Percentiles rank a stretch among this genome's conserved stretches.
phyloP scores from a whole-genome alignment of 2,329 filamentous ascomycete genomes.

The Zasmidium angulare region DNA sequence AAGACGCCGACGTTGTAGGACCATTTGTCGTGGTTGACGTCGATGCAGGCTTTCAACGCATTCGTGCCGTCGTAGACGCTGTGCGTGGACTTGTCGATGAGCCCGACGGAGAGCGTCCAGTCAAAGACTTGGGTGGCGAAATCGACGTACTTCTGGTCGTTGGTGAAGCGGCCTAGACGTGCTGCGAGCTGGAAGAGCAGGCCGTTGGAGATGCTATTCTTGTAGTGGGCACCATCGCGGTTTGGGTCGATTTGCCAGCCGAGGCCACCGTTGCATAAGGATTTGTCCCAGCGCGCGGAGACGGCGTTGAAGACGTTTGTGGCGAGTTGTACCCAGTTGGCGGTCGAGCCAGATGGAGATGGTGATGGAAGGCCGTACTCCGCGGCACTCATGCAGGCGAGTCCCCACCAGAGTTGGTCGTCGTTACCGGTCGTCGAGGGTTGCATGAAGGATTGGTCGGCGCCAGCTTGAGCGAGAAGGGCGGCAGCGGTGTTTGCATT shows the following conservation, averaged over 20 bases:
- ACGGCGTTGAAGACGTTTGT: constrained; percentile 80
- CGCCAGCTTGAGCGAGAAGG: constrained; percentile 61
- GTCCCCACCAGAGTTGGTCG: constrained; percentile 73
- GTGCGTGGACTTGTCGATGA: constrained; percentile 56
- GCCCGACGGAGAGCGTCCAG: constrained; percentile 46
- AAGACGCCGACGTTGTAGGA: constrained; percentile 49
- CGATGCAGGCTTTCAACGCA: constrained; percentile 44
- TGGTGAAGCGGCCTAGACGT: constrained; percentile 42
- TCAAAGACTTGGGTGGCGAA: constrained; percentile 54
- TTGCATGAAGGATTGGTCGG: constrained; percentile 58
- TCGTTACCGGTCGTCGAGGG: constrained; percentile 46
- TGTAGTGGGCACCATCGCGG: constrained; percentile 78
- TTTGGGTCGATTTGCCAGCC: constrained; percentile 78
- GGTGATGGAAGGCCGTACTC: constrained; percentile 71
- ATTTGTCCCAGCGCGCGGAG: constrained; percentile 66
- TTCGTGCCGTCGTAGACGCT: constrained; percentile 50
- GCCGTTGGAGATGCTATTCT: constrained; percentile 81
- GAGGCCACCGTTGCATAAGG: constrained; percentile 69
- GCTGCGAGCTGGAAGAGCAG: constrained; percentile 79
- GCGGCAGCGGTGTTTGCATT: constrained; percentile 60
- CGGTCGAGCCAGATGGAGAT: constrained; percentile 14
- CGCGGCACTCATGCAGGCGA: constrained; percentile 75
- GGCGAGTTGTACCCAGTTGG: constrained; percentile 66
- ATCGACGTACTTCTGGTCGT: constrained; percentile 59
- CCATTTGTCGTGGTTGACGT: constrained; percentile 49